Evolutionary conservation across 1,284 basidiomycete species (phyloP).

Genomic region (Inonotus obliquus): DNA sequence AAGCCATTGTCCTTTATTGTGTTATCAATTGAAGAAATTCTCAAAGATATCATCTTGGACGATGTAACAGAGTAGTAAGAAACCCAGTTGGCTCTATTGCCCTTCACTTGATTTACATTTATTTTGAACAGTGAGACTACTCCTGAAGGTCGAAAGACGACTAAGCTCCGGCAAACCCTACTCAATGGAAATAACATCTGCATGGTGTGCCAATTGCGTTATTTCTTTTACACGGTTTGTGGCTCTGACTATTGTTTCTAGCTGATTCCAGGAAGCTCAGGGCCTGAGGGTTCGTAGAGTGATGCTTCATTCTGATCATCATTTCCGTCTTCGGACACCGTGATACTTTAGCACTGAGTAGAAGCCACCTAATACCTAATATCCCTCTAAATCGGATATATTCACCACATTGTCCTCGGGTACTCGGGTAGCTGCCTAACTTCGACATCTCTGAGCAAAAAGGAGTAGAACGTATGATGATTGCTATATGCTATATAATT

Average conservation of each 20-base stretch:
- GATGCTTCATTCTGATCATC: background rate
- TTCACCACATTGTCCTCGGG: too few species aligned
- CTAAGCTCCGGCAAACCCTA: constrained; percentile 84
- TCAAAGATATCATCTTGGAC: constrained; percentile 93
- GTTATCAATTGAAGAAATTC: background rate
- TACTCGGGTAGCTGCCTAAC: too few species aligned
- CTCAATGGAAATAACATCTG: constrained; percentile 98
- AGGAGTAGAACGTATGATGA: too few species aligned
- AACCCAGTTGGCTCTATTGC: background rate
- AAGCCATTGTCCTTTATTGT: background rate
- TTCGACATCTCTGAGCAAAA: too few species aligned
- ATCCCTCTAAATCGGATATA: too few species aligned
- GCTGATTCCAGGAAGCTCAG: constrained; percentile 77
- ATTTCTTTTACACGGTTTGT: background rate
- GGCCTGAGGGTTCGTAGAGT: constrained; percentile 44
- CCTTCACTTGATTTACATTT: constrained; percentile 17
- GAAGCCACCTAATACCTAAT: too few species aligned
- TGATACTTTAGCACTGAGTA: too few species aligned
- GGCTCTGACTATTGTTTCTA: constrained; percentile 28
- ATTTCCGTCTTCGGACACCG: background rate
- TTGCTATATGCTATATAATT: too few species aligned
- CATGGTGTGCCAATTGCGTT: constrained; percentile 60
- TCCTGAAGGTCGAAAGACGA: constrained; percentile 77
- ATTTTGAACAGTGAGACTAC: constrained; percentile 68
- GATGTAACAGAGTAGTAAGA: constrained; percentile 95